Conservation (phyloP, 148 eudicot species). For the Chenopodium suecicum region DNA sequence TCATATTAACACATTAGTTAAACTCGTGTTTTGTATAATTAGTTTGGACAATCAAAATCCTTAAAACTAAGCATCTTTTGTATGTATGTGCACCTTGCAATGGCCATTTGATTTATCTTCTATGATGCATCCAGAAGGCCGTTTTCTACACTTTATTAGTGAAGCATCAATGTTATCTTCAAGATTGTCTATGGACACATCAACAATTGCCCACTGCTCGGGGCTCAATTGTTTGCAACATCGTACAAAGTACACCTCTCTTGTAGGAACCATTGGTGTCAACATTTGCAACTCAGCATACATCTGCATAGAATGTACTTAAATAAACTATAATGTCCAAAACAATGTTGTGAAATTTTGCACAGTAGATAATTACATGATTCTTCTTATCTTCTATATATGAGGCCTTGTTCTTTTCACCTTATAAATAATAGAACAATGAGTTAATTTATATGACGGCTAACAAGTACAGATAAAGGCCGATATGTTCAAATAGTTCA, state of each 20-base stretch:
- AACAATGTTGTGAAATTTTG: not conserved
- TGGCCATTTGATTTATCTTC: slow-evolving; percentile 90
- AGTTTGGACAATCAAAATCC: not conserved
- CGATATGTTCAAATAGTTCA: not conserved
- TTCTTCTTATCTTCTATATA: not conserved
- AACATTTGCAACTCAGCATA: slow-evolving; percentile 97
- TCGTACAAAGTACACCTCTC: slow-evolving; percentile 92
- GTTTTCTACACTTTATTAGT: slow-evolving; percentile 69
- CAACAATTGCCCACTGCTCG: slow-evolving; percentile 90
- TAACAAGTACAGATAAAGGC: not conserved
- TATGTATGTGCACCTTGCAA: slow-evolving; percentile 59
- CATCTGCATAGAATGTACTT: slow-evolving; percentile 49
- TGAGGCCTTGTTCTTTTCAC: not conserved
- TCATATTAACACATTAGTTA: not conserved
- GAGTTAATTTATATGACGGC: not conserved
- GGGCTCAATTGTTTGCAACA: slow-evolving; percentile 70
- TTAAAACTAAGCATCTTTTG: not conserved
- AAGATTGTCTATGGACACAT: slow-evolving; percentile 76
- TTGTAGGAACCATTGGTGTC: slow-evolving; percentile 80
- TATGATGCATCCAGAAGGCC: slow-evolving; percentile 94
- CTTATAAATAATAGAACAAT: not conserved
- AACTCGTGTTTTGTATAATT: no score
- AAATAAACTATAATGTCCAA: not conserved
- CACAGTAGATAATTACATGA: not conserved
- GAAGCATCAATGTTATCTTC: slow-evolving; percentile 76